These are phyloP conservation scores for Vaucheria bursata DNA, from an alignment of 352 stramenopile species.

Conservation along the genomic window DNA sequence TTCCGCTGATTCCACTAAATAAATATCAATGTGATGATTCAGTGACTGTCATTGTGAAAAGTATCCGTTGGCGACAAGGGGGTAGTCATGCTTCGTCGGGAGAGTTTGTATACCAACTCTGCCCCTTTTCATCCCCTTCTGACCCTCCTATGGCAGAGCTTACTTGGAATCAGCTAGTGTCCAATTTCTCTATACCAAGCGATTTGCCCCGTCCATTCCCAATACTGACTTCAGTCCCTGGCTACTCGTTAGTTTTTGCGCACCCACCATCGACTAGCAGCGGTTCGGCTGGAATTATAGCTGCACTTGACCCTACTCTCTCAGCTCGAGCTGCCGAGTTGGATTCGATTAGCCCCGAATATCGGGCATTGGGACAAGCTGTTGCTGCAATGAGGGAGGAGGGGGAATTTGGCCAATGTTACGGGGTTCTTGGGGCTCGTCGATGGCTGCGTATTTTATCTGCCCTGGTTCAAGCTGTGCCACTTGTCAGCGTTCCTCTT, in stretches of 20 bases:
- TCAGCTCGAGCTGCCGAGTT: not conserved
- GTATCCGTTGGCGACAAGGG: not conserved
- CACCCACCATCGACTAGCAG: not conserved
- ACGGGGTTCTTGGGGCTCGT: not conserved
- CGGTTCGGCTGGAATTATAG: not conserved
- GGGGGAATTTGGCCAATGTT: not conserved
- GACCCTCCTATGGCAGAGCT: not conserved
- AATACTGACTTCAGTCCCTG: not conserved
- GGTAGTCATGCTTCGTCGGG: not conserved
- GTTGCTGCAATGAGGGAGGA: slow-evolving; percentile 12
- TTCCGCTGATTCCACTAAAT: not conserved
- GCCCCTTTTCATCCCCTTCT: not conserved
- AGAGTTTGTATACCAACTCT: not conserved
- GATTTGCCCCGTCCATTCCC: not conserved
- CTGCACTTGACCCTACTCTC: not conserved
- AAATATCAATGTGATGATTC: not conserved
- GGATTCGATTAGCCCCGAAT: not conserved
- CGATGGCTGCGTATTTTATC: slow-evolving; percentile 29
- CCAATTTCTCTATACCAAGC: not conserved
- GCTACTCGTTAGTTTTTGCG: not conserved
- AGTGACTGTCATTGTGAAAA: not conserved
- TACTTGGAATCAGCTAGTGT: not conserved
- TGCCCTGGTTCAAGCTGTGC: slow-evolving; percentile 24
- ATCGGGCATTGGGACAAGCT: slow-evolving; percentile 16
- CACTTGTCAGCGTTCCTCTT: not conserved